These are phyloP conservation scores for Pyrenochaeta sp. DNA, from an alignment of 2,329 filamentous ascomycete genomes.

Conservation along the genomic window DNA sequence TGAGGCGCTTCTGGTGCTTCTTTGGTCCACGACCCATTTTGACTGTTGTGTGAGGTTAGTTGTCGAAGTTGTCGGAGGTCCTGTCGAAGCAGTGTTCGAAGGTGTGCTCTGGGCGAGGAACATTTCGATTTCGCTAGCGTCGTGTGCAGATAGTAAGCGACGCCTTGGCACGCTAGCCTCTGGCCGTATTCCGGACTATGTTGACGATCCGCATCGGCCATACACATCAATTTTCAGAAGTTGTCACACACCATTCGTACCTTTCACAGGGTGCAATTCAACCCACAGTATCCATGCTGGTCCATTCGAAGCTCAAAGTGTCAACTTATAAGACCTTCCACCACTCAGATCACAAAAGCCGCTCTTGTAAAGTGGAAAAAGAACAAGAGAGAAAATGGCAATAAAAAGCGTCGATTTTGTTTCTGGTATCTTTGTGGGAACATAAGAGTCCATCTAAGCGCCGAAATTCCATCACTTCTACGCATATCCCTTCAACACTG, in stretches of 20 bases:
- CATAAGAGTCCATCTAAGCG: background rate
- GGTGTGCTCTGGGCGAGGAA: no score
- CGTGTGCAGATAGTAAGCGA: constrained; percentile 19
- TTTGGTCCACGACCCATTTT: constrained; percentile 78
- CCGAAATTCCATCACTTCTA: constrained; percentile 12
- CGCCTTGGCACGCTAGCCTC: constrained; percentile 2
- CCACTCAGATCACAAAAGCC: no score
- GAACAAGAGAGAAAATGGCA: no score
- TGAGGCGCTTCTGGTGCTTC: constrained; percentile 99
- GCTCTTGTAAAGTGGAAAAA: no score
- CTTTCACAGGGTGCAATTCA: no score
- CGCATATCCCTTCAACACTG: constrained; percentile 86
- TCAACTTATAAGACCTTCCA: background rate
- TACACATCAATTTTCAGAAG: no score
- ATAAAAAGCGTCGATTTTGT: no score
- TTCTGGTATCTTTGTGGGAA: constrained; percentile 11
- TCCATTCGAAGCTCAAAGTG: no score
- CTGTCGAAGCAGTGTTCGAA: constrained; percentile 27
- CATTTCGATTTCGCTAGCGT: constrained; percentile 7
- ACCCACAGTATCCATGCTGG: no score
- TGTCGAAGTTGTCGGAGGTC: constrained; percentile 44
- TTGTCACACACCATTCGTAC: no score
- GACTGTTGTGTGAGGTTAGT: constrained; percentile 52
- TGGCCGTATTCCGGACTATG: no score
- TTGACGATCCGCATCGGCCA: no score